phyloP scores from a whole-genome alignment of 78 protist species.

The Bigelowiella natans region DNA sequence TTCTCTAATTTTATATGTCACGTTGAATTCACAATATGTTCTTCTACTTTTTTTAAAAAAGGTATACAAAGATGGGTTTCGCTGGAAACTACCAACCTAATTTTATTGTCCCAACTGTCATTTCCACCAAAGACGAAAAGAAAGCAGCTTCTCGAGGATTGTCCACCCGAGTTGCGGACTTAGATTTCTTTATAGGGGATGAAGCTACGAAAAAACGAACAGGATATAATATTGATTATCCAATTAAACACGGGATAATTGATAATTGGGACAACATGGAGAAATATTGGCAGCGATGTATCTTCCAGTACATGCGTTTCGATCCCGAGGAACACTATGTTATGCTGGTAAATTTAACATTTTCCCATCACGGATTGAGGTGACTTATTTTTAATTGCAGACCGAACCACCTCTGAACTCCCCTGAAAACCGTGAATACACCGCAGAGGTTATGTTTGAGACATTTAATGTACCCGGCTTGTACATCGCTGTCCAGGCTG shows the following conservation, averaged over 20 bases:
- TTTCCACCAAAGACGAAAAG: slow-evolving; percentile 54
- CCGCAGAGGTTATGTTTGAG: slow-evolving; percentile 98
- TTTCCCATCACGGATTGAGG: no score
- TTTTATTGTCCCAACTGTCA: slow-evolving; percentile 87
- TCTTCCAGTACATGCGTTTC: slow-evolving; percentile 89
- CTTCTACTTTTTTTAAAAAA: neutral
- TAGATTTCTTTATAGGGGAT: slow-evolving; percentile 94
- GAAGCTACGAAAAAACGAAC: slow-evolving; percentile 39
- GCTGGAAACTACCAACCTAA: slow-evolving; percentile 89
- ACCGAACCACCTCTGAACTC: slow-evolving; percentile 97
- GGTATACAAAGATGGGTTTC: slow-evolving; percentile 97
- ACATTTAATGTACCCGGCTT: slow-evolving; percentile 85
- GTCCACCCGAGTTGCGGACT: slow-evolving; percentile 71
- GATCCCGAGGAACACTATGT: slow-evolving; percentile 97
- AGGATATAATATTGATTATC: slow-evolving; percentile 58
- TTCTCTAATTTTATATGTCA: no score
- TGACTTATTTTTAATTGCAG: slow-evolving; percentile 25
- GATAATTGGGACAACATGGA: slow-evolving; percentile 97
- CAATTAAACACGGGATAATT: slow-evolving; percentile 81
- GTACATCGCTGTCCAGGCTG: slow-evolving; percentile 98
- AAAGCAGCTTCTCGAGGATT: neutral
- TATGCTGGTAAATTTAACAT: slow-evolving; percentile 43
- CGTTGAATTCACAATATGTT: neutral
- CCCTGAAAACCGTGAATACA: slow-evolving; percentile 97
- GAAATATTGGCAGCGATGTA: slow-evolving; percentile 88